Conservation (phyloP, 805 yeast species). For the Teunomyces funiuensis region DNA sequence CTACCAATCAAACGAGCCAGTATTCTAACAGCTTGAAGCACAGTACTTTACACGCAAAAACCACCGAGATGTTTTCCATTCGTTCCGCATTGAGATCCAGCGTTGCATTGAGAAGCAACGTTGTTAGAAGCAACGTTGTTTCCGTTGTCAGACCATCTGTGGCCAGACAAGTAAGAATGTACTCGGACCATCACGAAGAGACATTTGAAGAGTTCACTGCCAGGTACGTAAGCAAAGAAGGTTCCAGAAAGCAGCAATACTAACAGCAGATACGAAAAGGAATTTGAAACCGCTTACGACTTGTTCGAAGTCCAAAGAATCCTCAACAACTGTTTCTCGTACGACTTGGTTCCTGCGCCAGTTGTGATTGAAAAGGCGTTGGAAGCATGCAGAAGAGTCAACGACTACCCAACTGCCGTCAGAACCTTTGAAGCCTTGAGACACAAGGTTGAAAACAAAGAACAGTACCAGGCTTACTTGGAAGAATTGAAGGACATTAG, state of each 20-base stretch:
- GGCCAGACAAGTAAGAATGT: constrained; percentile 51
- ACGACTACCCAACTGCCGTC: constrained; percentile 97
- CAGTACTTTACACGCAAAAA: neutral
- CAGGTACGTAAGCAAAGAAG: constrained; percentile 44
- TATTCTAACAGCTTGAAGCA: neutral
- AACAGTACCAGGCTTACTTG: constrained; percentile 93
- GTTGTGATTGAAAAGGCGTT: constrained; percentile 92
- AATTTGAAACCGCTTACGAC: constrained; percentile 82
- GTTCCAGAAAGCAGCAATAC: constrained; percentile 14
- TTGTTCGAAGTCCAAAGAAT: constrained; percentile 69
- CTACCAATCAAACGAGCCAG: constrained; percentile 5
- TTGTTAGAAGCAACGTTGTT: constrained; percentile 31
- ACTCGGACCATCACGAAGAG: constrained; percentile 87
- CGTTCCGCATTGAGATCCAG: constrained; percentile 45
- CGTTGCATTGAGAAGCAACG: constrained; percentile 36
- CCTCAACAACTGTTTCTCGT: constrained; percentile 95
- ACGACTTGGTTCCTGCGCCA: constrained; percentile 98
- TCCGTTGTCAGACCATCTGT: constrained; percentile 23
- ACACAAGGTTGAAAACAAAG: constrained; percentile 91
- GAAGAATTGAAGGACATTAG: constrained; percentile 91
- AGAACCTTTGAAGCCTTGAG: constrained; percentile 97
- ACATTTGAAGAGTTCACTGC: constrained; percentile 92
- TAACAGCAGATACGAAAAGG: constrained; percentile 78
- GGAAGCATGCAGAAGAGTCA: constrained; percentile 97
- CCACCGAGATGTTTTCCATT: constrained; percentile 33